Evolutionary conservation across 2,329 filamentous ascomycete genomes (phyloP), one percentile per base, ranked within the genome.

Genomic region (Talaromyces sp.): DNA sequence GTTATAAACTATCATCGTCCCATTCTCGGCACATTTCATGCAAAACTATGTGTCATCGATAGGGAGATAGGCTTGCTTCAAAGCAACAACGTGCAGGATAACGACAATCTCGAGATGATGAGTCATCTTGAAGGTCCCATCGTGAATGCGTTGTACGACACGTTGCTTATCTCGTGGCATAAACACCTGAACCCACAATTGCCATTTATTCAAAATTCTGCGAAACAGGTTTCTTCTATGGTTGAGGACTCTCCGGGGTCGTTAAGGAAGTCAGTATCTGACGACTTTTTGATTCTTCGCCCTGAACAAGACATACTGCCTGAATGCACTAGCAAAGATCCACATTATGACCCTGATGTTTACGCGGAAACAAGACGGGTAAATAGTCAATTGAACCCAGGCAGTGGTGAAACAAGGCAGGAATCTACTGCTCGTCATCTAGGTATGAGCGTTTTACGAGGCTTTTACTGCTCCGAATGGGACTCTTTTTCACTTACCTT

Each of bases 41-140:
- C 86, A 64, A 93, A 93, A 70, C 92, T 88, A 70, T 89, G 91
- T 80, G 78, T 93, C 1, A 85, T 93, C 1, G 90, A 93, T 71
- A 82, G 90, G 7, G 85, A 83, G 64, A 79, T 88, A n/a, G 90
- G 84, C 0, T 77, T 90, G 1, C 71, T 93, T 1, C 88, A 90
- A 74, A 92, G 89, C 76, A 92, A 92, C 72, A 93, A 93, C 68
- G 89, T 93, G 56, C 81, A 84, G 66, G 75, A 91, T 65, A 93
- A 92, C 58, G 88, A 90, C 67, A 93, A 93, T 65, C 63, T 92
- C 60, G 90, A 93, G 73, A 92, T 93, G 90, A 87, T 91, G 83
- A 81, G 84, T 2, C 89, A 91, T 60, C 71, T 92, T 0, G 89
- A 93, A 74, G 90, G 90, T 0, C 85, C 88, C 0, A 89, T 93